Evolutionary conservation across 2,329 filamentous ascomycete species (phyloP), one percentile per base, ranked within the genome.

Genomic region (Sphaerulina populicola): DNA sequence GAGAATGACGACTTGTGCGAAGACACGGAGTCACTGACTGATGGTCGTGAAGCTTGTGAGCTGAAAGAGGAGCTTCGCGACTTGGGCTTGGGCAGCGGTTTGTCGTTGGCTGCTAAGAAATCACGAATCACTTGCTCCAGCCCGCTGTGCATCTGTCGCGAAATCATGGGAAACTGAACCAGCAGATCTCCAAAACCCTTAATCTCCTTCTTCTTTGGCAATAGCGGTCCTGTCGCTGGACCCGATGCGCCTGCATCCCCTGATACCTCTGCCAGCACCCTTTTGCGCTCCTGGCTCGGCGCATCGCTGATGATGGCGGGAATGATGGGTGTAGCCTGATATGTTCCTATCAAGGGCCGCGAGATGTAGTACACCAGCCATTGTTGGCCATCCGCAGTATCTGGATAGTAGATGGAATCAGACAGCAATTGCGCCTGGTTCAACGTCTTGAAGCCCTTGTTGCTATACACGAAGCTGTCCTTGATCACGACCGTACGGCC

Each of bases 321-420:
- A 4, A 78, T 69, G 44, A 91, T 83, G 57, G 81, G 83, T 46
- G 81, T 77, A 45, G 88, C 79, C 63, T 95, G 89, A 75, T 85
- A 90, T 1, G 79, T 78, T 21, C 93, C 93, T 15, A 96, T 79
- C 46, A 98, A 73, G 1, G 93, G 93, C 46, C 81, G 83, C 23
- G 91, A 93, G 57, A 98, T 94, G 69, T 90, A 96, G 77, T 97
- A 97, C 54, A 98, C 78, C 39, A 98, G 81, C 89, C 93, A 98
- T 77, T 90, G 88, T 61, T 89, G 85, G 11, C 88, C 84, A 62
- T 97, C 91, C 62, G 87, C 79, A n/a, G 81, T 82, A 63, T 96
- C 88, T 44, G 88, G 84, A 64, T 94, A 94, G 78, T 88, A 97
- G 36, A 95, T 79, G 35, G 79, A 76, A 69, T 98, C 94, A 65